A percentile compares a stretch with the other conserved stretches of the same genome.
Evolutionary conservation across 2,329 filamentous ascomycete genomes (phyloP).

Genomic region (Chaetomium olivaceum): DNA sequence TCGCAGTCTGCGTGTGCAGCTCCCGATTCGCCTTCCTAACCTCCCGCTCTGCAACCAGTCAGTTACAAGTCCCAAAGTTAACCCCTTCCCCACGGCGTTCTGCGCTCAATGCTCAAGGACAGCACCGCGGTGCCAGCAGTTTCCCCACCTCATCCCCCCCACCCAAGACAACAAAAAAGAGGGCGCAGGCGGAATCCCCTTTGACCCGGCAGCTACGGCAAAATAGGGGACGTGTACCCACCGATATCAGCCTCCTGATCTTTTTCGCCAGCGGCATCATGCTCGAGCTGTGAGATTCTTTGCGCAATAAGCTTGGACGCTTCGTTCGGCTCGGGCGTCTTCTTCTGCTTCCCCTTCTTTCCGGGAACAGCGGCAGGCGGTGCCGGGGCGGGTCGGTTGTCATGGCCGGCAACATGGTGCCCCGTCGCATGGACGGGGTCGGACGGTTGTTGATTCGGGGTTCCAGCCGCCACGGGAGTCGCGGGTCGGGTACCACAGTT

Average conservation of each 20-base stretch:
- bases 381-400: conserved; percentile 45
- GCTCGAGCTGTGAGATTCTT: conserved; percentile 92
- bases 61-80: conserved; percentile 24
- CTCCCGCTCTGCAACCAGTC: conserved; percentile 70
- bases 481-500: conserved; percentile 38
- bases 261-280: conserved; percentile 89
- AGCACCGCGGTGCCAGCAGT: not conserved
- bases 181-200: too few species aligned
- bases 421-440: conserved; percentile 40
- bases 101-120: not conserved
- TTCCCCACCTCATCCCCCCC: not conserved
- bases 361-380: conserved; percentile 50
- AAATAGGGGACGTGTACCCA: conserved; percentile 43
- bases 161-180: not conserved
- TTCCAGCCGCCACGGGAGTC: conserved; percentile 39
- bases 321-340: conserved; percentile 80
- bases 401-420: conserved; percentile 39
- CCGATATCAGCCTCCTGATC: conserved; percentile 96
- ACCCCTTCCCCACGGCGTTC: not conserved
- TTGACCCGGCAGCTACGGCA: not conserved
- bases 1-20: conserved; percentile 81
- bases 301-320: conserved; percentile 88
- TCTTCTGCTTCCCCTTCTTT: conserved; percentile 86
- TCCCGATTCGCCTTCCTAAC: conserved; percentile 93
- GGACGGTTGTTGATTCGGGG: conserved; percentile 33